These are phyloP conservation scores for Emergomyces orientalis DNA, from an alignment of 2,329 filamentous ascomycete genomes.

Conservation along the genomic window DNA sequence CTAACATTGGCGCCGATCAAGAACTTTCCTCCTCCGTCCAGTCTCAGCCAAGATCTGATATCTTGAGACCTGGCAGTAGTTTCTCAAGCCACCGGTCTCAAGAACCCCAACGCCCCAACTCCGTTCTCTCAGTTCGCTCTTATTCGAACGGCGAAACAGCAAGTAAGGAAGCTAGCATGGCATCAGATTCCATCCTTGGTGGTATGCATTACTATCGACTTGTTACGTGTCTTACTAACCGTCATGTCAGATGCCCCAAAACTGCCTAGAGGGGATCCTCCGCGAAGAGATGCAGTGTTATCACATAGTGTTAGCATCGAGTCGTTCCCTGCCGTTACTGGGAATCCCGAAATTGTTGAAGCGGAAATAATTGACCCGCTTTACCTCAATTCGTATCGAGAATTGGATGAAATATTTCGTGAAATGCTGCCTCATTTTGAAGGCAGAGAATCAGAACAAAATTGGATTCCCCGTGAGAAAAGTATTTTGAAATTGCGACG, in stretches of 20 bases:
- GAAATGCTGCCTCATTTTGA: constrained; percentile 78
- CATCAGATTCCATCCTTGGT: constrained; percentile 1
- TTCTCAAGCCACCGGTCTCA: constrained; percentile 19
- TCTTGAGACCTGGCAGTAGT: constrained; percentile 19
- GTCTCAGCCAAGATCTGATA: constrained; percentile 18
- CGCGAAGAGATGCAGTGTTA: constrained; percentile 11
- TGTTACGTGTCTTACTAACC: constrained; percentile 1
- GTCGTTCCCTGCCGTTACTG: constrained; percentile 10
- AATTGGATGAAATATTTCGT: constrained; percentile 78
- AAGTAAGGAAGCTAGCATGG: constrained; percentile 11
- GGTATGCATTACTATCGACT: constrained; percentile 3
- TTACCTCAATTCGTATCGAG: constrained; percentile 73
- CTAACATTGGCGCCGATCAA: constrained; percentile 49
- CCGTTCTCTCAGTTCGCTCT: constrained; percentile 15
- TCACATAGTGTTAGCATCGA: constrained; percentile 14
- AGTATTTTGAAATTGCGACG: constrained; percentile 65
- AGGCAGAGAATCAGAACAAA: constrained; percentile 79
- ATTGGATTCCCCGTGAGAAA: constrained; percentile 83
- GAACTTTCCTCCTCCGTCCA: constrained; percentile 19
- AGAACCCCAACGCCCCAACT: constrained; percentile 21
- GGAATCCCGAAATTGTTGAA: constrained; percentile 37
- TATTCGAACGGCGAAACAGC: constrained; percentile 13
- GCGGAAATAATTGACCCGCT: constrained; percentile 65
- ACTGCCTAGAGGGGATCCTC: constrained; percentile 9
- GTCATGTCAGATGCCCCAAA: background rate